Evolutionary conservation across 768 basidiomycete genomes (phyloP).

Genomic region (Lactarius sanguifluus): DNA sequence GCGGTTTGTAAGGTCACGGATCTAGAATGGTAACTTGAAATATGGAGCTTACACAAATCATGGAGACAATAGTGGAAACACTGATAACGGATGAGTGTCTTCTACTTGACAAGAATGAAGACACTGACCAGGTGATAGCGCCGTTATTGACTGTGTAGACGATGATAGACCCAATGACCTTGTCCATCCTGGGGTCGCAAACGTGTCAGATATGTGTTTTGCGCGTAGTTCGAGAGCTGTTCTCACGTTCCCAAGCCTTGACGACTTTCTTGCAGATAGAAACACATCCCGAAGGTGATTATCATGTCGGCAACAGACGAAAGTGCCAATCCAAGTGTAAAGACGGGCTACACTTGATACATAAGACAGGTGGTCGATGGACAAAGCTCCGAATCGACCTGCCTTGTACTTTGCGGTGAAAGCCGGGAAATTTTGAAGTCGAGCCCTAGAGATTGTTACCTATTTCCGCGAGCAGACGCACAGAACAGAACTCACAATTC

Average conservation of each 20-base stretch:
- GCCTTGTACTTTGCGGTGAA: constrained; percentile 14
- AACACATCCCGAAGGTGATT: constrained; percentile 28
- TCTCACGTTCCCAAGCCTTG: constrained; percentile 29
- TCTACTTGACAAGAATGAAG: background rate
- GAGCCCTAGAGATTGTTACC: constrained; percentile 12
- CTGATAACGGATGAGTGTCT: constrained; percentile 9
- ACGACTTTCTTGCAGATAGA: constrained; percentile 28
- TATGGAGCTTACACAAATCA: constrained; percentile 25
- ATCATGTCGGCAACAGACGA: constrained; percentile 27
- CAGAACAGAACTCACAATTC: constrained; percentile 16
- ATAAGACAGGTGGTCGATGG: background rate
- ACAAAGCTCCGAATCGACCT: background rate
- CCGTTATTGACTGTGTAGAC: constrained; percentile 31
- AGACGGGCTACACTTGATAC: constrained; percentile 22
- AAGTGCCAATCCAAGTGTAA: constrained; percentile 28
- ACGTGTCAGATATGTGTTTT: background rate
- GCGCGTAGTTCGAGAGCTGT: background rate
- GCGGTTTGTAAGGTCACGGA: background rate
- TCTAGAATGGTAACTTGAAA: background rate
- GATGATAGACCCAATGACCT: constrained; percentile 26
- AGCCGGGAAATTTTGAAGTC: constrained; percentile 12
- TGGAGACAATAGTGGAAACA: constrained; percentile 26
- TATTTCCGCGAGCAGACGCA: background rate
- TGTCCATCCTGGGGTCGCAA: constrained; percentile 24
- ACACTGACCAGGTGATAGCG: constrained; percentile 28